Conservation (phyloP, 306 rosid genomes). For the Rubus parviflorus region DNA sequence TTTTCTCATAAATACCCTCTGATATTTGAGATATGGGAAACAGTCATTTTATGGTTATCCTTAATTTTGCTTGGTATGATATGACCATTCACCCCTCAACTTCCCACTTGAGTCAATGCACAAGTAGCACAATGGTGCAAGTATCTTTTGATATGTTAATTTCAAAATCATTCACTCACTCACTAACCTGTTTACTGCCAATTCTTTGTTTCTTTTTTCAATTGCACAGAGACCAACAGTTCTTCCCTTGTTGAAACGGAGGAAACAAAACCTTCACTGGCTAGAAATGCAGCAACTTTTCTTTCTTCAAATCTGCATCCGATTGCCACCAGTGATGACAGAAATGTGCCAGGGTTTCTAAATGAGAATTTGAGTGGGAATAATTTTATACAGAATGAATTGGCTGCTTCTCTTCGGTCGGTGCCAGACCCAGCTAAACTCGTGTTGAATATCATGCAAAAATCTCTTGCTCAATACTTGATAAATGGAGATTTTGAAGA, state of each 20-base stretch:
- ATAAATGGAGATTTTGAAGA: slow-evolving; percentile 18
- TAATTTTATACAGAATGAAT: slow-evolving; percentile 17
- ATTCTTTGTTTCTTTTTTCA: background rate
- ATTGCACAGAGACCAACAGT: slow-evolving; percentile 7
- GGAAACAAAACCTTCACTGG: slow-evolving; percentile 18
- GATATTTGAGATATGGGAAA: background rate
- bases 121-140: background rate
- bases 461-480: slow-evolving; percentile 17
- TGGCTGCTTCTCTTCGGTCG: slow-evolving; percentile 22
- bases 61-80: background rate
- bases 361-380: slow-evolving; percentile 26
- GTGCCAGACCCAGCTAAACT: slow-evolving; percentile 44
- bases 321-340: slow-evolving; percentile 20
- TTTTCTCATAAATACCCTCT: background rate
- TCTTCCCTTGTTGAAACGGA: slow-evolving; percentile 10
- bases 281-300: slow-evolving; percentile 6
- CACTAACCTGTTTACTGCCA: background rate
- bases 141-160: background rate
- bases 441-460: slow-evolving; percentile 39
- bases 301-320: slow-evolving; percentile 22
- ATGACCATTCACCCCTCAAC: background rate
- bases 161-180: background rate
- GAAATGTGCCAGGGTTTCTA: slow-evolving; percentile 21
- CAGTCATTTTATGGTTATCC: background rate
- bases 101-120: background rate